Conservation (phyloP, 2,329 filamentous ascomycete genomes). For the Chaetomiaceae sp. region DNA sequence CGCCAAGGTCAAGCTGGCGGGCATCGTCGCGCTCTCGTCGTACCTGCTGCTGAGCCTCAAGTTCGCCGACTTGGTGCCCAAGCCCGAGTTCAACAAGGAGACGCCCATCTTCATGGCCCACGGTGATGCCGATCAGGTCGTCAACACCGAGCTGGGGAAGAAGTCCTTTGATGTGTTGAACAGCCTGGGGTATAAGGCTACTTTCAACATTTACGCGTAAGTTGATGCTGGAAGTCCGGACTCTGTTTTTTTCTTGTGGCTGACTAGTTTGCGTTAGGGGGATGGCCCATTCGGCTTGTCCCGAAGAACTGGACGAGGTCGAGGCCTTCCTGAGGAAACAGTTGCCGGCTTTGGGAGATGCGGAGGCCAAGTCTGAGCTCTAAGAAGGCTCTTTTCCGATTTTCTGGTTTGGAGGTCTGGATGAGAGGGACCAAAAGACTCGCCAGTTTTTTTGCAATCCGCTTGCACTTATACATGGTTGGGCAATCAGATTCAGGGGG, state of each 20-base stretch:
- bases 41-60: conserved; percentile 65
- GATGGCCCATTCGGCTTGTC: conserved; percentile 70
- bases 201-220: conserved; percentile 71
- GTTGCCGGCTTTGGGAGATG: conserved; percentile 40
- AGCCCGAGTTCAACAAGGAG: conserved; percentile 56
- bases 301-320: conserved; percentile 76
- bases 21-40: conserved; percentile 78
- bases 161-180: conserved; percentile 62
- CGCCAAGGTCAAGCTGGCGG: conserved; percentile 67
- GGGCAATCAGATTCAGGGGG: too few relatives aligned
- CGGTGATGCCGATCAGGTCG: conserved; percentile 70
- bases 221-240: conserved; percentile 31
- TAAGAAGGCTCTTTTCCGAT: conserved; percentile 14
- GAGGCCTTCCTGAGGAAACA: conserved; percentile 52
- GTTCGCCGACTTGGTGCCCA: conserved; percentile 39
- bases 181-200: conserved; percentile 65
- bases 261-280: conserved; percentile 41
- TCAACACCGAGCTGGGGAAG: conserved; percentile 64
- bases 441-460: too few relatives aligned
- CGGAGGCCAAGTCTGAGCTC: conserved; percentile 33
- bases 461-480: too few relatives aligned
- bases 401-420: neutral
- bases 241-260: neutral
- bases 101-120: conserved; percentile 89
- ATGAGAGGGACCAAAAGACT: too few relatives aligned